Conservation (phyloP, 2,329 filamentous ascomycete species). For the Alternaria postmessia region DNA sequence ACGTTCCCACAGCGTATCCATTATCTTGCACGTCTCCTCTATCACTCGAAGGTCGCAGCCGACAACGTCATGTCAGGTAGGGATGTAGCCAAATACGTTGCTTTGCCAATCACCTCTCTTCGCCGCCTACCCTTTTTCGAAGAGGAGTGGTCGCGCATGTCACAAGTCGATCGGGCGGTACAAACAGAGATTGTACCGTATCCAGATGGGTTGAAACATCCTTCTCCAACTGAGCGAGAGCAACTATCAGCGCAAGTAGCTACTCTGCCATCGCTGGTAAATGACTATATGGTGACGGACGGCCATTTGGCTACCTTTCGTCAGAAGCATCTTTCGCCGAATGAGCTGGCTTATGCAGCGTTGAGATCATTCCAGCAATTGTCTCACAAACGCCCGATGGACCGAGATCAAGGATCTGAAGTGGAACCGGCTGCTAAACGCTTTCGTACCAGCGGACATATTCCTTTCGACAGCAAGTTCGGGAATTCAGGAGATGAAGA, state of each 20-base stretch:
- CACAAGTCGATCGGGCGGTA: background rate
- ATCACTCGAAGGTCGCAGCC: conserved; percentile 8
- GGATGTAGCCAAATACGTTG: conserved; percentile 4
- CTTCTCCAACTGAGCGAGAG: background rate
- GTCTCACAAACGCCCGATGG: background rate
- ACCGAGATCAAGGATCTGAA: background rate
- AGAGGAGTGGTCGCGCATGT: background rate
- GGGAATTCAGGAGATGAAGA: background rate
- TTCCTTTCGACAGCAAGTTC: background rate
- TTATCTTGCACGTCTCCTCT: background rate
- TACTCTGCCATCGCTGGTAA: background rate
- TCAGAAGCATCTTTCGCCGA: background rate
- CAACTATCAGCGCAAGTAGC: background rate
- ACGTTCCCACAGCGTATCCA: conserved; percentile 13
- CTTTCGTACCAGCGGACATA: background rate
- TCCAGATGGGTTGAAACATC: background rate
- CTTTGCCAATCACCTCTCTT: background rate
- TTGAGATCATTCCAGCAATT: background rate
- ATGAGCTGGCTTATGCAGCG: background rate
- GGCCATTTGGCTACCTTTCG: background rate
- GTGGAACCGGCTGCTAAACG: background rate
- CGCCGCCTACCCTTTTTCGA: background rate
- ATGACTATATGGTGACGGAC: background rate
- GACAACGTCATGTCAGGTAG: conserved; percentile 5
- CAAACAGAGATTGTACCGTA: background rate